Evolutionary conservation across 345 rosid genomes (phyloP).

Genomic region (Citrus cavaleriei): DNA sequence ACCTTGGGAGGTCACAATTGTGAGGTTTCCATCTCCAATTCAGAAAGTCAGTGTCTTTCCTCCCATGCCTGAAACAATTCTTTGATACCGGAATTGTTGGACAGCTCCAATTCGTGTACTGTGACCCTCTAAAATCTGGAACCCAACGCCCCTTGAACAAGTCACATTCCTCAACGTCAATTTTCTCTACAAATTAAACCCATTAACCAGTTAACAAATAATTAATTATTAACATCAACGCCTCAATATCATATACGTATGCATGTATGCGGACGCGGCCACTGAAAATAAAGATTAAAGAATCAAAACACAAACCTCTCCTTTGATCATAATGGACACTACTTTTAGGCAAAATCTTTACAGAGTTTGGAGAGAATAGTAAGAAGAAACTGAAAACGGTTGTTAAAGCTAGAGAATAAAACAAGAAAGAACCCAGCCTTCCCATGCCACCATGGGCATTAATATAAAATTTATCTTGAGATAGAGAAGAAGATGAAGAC

Average conservation of each 20-base stretch:
- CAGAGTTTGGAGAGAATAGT: slow-evolving; percentile 53
- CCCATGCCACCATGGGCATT: not conserved
- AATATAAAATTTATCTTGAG: slow-evolving; percentile 9
- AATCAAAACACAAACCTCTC: too few relatives aligned
- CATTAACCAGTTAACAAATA: too few relatives aligned
- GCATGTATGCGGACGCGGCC: too few relatives aligned
- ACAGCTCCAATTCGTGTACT: slow-evolving; percentile 69
- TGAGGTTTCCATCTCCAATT: slow-evolving; percentile 94
- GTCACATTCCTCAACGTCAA: slow-evolving; percentile 45
- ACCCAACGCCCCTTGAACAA: slow-evolving; percentile 70
- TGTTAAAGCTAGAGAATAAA: slow-evolving; percentile 43
- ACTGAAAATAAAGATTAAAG: too few relatives aligned
- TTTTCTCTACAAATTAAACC: not conserved
- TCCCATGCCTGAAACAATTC: slow-evolving; percentile 75
- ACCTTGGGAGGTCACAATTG: slow-evolving; percentile 60
- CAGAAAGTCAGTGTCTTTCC: slow-evolving; percentile 61
- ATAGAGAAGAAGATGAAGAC: slow-evolving; percentile 21
- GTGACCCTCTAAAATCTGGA: slow-evolving; percentile 46
- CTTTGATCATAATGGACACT: slow-evolving; percentile 21
- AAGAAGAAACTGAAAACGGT: slow-evolving; percentile 49
- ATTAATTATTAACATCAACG: too few relatives aligned
- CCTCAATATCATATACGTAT: too few relatives aligned
- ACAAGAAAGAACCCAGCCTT: slow-evolving; percentile 38
- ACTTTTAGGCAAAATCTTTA: slow-evolving; percentile 13
- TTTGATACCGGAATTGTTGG: slow-evolving; percentile 68